Evolutionary conservation across 2,329 filamentous ascomycete species (phyloP).

Genomic region (Penicillium sp.): DNA sequence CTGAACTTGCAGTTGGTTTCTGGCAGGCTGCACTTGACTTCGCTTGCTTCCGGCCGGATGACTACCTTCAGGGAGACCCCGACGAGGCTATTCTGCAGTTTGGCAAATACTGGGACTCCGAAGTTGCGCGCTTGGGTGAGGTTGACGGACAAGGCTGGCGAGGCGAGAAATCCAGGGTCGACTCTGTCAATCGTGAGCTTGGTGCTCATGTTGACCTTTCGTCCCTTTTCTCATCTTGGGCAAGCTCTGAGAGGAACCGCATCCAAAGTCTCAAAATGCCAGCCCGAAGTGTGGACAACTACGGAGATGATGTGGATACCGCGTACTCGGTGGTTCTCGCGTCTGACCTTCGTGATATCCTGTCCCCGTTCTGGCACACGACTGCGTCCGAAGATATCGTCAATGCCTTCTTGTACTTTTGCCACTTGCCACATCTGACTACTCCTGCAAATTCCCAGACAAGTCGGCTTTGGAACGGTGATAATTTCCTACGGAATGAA

Average conservation of each 20-base stretch:
- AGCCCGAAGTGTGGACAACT: constrained; percentile 75
- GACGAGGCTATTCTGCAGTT: constrained; percentile 54
- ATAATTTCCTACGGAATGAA: constrained; percentile 61
- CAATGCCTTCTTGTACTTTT: constrained; percentile 74
- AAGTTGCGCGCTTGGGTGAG: constrained; percentile 80
- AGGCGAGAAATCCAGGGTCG: constrained; percentile 37
- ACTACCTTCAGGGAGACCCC: constrained; percentile 29
- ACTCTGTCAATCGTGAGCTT: constrained; percentile 41
- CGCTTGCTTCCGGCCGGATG: constrained; percentile 64
- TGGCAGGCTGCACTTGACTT: constrained; percentile 86
- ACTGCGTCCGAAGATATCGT: constrained; percentile 59
- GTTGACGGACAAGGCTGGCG: constrained; percentile 72
- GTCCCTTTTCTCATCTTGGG: constrained; percentile 54
- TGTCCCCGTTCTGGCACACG: constrained; percentile 51
- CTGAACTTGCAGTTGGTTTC: constrained; percentile 74
- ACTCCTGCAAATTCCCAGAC: constrained; percentile 30
- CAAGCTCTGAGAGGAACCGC: constrained; percentile 59
- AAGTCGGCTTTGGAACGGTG: constrained; percentile 52
- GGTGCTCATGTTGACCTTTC: constrained; percentile 30
- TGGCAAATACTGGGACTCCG: constrained; percentile 84
- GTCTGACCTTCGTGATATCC: constrained; percentile 71
- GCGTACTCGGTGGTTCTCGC: constrained; percentile 83
- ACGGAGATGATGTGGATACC: constrained; percentile 69
- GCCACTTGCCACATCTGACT: constrained; percentile 64
- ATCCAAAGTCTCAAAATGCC: constrained; percentile 63